These are phyloP conservation scores for Seiridium unicorne DNA, from an alignment of 2,329 filamentous ascomycete genomes.

Conservation along the genomic window DNA sequence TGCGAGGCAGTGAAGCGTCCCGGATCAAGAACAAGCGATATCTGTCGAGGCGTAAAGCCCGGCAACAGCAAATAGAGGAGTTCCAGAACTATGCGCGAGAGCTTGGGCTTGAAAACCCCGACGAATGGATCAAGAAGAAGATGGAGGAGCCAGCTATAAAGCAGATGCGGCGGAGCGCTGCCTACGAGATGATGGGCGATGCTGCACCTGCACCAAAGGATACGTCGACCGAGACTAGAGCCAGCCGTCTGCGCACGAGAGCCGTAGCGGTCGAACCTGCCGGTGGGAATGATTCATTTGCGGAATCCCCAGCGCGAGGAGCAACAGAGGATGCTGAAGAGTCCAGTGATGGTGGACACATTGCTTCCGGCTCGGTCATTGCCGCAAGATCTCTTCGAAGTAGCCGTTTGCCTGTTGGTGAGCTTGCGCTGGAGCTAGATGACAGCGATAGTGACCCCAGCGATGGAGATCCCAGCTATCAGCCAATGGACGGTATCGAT, in stretches of 20 bases:
- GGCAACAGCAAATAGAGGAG: conserved; percentile 8
- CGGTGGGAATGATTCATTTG: background rate
- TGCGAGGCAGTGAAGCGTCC: background rate
- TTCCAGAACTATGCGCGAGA: conserved; percentile 8
- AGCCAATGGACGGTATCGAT: background rate
- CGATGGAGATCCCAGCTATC: background rate
- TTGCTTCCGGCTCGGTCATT: background rate
- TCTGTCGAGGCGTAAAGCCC: conserved; percentile 7
- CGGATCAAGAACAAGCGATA: conserved; percentile 4
- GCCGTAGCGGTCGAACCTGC: background rate
- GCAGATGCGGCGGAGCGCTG: background rate
- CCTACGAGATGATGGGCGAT: conserved; percentile 5
- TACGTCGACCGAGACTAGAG: background rate
- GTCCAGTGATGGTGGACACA: background rate
- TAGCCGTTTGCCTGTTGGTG: background rate
- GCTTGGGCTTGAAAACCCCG: conserved; percentile 1
- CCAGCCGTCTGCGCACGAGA: background rate
- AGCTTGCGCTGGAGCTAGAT: too few relatives aligned
- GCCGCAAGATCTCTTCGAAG: background rate
- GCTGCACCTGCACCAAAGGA: background rate
- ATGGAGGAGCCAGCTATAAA: conserved; percentile 8
- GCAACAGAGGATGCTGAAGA: background rate
- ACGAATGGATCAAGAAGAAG: conserved; percentile 9
- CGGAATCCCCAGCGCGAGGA: background rate
- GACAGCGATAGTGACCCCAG: background rate